Percentiles rank a stretch among this genome's conserved stretches.
phyloP scores from a whole-genome alignment of 2,329 filamentous ascomycete species.

The Alternaria angustiovoidea region DNA sequence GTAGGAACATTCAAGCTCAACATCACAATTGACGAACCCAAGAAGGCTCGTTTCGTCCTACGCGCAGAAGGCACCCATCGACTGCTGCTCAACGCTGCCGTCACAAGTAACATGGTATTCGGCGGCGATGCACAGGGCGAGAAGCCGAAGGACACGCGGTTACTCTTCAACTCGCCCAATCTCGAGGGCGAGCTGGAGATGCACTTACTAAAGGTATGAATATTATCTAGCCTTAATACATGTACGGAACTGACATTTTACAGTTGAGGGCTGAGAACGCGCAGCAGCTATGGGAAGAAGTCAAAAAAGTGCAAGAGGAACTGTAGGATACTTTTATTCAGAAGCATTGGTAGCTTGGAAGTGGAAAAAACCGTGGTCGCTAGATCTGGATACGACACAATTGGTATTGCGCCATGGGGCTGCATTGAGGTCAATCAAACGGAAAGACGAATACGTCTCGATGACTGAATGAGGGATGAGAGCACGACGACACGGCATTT shows the following conservation, averaged over 20 bases:
- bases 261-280: slow-evolving; percentile 36
- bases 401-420: slow-evolving; percentile 2
- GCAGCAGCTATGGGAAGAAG: slow-evolving; percentile 36
- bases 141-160: slow-evolving; percentile 74
- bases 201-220: slow-evolving; percentile 65
- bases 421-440: background rate
- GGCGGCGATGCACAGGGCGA: slow-evolving; percentile 70
- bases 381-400: background rate
- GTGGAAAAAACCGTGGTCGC: background rate
- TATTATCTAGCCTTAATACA: background rate
- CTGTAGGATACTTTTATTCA: slow-evolving; percentile 28
- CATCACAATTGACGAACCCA: slow-evolving; percentile 47
- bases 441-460: background rate
- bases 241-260: slow-evolving; percentile 12
- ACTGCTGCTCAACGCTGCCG: slow-evolving; percentile 83
- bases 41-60: slow-evolving; percentile 78
- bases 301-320: slow-evolving; percentile 30
- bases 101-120: slow-evolving; percentile 81
- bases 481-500: slow-evolving; percentile 1
- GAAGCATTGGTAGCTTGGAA: slow-evolving; percentile 4
- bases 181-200: slow-evolving; percentile 60
- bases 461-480: background rate
- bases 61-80: slow-evolving; percentile 88
- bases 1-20: slow-evolving; percentile 87
- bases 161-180: slow-evolving; percentile 69